A percentile compares a stretch with the other conserved stretches of the same genome.
phyloP scores from a whole-genome alignment of 371 early-diverging fungal genomes.

The Thermomucor indicae-seudaticae region DNA sequence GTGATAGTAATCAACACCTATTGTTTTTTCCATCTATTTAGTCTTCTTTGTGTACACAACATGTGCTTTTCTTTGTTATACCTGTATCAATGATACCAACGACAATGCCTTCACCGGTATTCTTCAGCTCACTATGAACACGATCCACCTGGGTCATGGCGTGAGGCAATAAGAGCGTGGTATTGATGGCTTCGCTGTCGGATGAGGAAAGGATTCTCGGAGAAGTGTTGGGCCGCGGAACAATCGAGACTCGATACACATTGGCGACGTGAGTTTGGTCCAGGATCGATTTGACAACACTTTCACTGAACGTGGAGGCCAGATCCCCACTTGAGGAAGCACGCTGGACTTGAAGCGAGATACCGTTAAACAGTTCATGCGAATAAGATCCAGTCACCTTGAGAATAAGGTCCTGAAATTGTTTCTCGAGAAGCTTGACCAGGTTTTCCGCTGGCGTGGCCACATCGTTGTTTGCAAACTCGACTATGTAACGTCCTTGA shows the following conservation, averaged over 20 bases:
- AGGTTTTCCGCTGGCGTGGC: constrained; percentile 6
- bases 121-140: constrained; percentile 36
- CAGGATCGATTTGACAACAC: constrained; percentile 13
- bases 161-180: constrained; percentile 20
- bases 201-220: not conserved
- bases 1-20: constrained; percentile 61
- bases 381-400: constrained; percentile 19
- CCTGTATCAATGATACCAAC: constrained; percentile 74
- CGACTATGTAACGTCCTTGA: constrained; percentile 34
- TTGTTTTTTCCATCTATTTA: too few relatives aligned
- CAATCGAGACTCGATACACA: constrained; percentile 23
- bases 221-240: constrained; percentile 23
- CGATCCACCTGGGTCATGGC: constrained; percentile 38
- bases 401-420: constrained; percentile 21
- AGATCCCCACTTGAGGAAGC: not conserved
- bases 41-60: constrained; percentile 25
- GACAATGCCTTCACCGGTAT: constrained; percentile 64
- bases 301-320: constrained; percentile 2
- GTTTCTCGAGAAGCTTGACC: constrained; percentile 13
- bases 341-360: constrained; percentile 23
- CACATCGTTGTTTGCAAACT: constrained; percentile 13
- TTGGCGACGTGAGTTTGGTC: constrained; percentile 17
- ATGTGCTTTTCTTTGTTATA: constrained; percentile 6
- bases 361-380: constrained; percentile 30
- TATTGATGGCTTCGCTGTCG: not conserved